Conservation (phyloP, 2,329 filamentous ascomycete species). For the Westerdykella aurantiaca region DNA sequence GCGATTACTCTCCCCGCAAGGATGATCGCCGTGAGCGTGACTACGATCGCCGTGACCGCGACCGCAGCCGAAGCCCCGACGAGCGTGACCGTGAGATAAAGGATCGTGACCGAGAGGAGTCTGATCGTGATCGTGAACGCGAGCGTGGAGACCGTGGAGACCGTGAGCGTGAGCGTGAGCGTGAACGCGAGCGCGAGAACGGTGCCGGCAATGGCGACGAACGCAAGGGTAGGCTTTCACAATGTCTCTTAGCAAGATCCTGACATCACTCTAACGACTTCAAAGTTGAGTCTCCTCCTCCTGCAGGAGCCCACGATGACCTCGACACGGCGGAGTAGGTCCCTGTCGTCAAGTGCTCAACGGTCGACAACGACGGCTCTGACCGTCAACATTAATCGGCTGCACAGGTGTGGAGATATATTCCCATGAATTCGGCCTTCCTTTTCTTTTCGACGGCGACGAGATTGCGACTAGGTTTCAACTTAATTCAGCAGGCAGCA, state of each 20-base stretch:
- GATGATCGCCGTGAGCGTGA: conserved; percentile 80
- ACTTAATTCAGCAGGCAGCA: conserved; percentile 33
- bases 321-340: conserved; percentile 81
- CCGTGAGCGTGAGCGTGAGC: conserved; percentile 46
- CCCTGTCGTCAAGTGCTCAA: neutral
- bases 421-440: conserved; percentile 12
- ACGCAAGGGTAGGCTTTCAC: conserved; percentile 64
- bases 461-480: conserved; percentile 20
- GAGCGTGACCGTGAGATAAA: conserved; percentile 51
- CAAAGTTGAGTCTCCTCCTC: conserved; percentile 68
- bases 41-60: conserved; percentile 63
- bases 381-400: conserved; percentile 8
- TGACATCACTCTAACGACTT: conserved; percentile 13
- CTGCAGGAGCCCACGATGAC: conserved; percentile 72
- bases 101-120: conserved; percentile 51
- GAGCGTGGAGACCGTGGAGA: conserved; percentile 49
- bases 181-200: conserved; percentile 55
- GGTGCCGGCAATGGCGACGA: conserved; percentile 74
- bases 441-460: conserved; percentile 19
- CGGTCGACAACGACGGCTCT: no score
- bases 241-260: conserved; percentile 3
- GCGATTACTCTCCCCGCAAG: conserved; percentile 79
- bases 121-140: conserved; percentile 55
- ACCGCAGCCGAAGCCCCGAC: conserved; percentile 61
- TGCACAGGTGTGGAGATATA: conserved; percentile 7